phyloP scores from a whole-genome alignment of 2,329 filamentous ascomycete genomes.

The Aspergillus aculeatus region DNA sequence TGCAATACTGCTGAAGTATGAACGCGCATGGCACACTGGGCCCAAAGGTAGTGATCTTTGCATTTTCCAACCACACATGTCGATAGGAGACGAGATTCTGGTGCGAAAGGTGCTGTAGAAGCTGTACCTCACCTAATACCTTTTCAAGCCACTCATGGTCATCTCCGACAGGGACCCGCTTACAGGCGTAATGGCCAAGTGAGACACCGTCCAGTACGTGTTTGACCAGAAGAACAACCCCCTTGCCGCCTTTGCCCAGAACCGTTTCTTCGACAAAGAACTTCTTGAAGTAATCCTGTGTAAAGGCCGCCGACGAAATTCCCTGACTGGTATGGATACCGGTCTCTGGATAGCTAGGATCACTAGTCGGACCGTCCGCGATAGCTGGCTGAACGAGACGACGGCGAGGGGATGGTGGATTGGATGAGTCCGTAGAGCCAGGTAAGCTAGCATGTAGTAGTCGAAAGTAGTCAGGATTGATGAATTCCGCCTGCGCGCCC shows the following conservation, averaged over 20 bases:
- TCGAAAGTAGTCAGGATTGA: constrained; percentile 91
- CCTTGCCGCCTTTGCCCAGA: constrained; percentile 86
- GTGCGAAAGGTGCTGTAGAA: constrained; percentile 87
- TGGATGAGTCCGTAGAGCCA: constrained; percentile 46
- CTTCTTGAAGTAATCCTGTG: constrained; percentile 84
- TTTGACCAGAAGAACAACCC: constrained; percentile 88
- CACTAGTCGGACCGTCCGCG: constrained; percentile 46
- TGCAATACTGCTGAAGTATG: constrained; percentile 97
- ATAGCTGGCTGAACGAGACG: constrained; percentile 48
- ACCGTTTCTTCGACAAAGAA: constrained; percentile 90
- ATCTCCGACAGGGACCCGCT: constrained; percentile 91
- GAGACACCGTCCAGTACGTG: constrained; percentile 88
- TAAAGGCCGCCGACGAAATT: constrained; percentile 85
- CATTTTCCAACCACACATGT: constrained; percentile 95
- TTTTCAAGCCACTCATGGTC: constrained; percentile 96
- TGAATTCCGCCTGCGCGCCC: constrained; percentile 62
- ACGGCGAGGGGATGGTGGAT: constrained; percentile 52
- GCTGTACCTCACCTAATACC: constrained; percentile 86
- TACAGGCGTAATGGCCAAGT: constrained; percentile 91
- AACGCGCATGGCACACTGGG: constrained; percentile 93
- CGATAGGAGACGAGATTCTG: constrained; percentile 95
- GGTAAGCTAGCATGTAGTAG: constrained; percentile 70
- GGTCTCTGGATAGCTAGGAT: constrained; percentile 51
- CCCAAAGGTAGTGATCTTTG: constrained; percentile 78
- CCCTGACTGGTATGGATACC: constrained; percentile 56